Evolutionary conservation across 805 yeast genomes (phyloP).

Genomic region (Cyberlindnera saturnus): DNA sequence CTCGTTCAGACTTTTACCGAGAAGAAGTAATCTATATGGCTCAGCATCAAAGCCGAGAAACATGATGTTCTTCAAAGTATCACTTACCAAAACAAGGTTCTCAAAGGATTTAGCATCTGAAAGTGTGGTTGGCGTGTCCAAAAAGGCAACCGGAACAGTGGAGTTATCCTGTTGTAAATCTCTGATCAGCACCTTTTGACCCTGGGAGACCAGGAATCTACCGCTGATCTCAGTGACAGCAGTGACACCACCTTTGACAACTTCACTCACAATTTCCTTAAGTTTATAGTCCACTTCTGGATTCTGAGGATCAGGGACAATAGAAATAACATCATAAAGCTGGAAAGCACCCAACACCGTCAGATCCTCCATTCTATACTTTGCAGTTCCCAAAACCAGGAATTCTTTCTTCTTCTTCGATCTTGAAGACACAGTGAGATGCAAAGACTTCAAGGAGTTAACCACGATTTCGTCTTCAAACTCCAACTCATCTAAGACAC

Average conservation of each 20-base stretch:
- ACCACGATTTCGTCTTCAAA: conserved; percentile 61
- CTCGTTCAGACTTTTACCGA: conserved; percentile 67
- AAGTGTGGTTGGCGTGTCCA: conserved; percentile 77
- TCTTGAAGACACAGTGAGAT: conserved; percentile 32
- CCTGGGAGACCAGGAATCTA: conserved; percentile 76
- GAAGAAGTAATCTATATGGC: conserved; percentile 76
- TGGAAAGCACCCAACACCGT: conserved; percentile 74
- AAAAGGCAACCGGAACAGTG: conserved; percentile 89
- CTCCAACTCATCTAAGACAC: conserved; percentile 62
- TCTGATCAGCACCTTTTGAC: conserved; percentile 71
- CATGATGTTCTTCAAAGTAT: conserved; percentile 69
- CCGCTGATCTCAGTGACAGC: conserved; percentile 77
- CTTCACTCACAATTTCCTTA: conserved; percentile 66
- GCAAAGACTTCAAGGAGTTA: conserved; percentile 29
- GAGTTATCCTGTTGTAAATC: conserved; percentile 80
- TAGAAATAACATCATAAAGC: conserved; percentile 67
- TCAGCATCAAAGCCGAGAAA: conserved; percentile 90
- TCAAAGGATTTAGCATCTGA: conserved; percentile 79
- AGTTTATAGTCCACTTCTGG: conserved; percentile 81
- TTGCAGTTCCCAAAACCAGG: conserved; percentile 74
- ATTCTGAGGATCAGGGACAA: conserved; percentile 82
- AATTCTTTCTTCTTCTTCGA: conserved; percentile 50
- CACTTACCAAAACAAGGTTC: conserved; percentile 76
- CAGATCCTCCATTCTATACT: conserved; percentile 71
- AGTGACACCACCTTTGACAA: conserved; percentile 78